phyloP scores from a whole-genome alignment of 345 rosid species.

The Murraya paniculata region DNA sequence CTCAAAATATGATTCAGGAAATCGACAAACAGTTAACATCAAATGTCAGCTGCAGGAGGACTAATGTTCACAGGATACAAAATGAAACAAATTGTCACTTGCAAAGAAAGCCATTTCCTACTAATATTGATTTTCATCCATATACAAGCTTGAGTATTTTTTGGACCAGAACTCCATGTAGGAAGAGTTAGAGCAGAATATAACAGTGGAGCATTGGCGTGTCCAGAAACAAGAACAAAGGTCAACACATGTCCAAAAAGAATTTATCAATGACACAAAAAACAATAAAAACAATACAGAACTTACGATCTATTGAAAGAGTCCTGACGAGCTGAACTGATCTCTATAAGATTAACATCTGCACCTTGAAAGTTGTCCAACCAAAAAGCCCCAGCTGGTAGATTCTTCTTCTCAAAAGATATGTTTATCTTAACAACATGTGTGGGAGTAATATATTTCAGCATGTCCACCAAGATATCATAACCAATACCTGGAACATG shows the following conservation, averaged over 20 bases:
- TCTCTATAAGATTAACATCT: slow-evolving; percentile 59
- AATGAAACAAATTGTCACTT: neutral
- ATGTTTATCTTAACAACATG: slow-evolving; percentile 88
- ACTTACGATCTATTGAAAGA: slow-evolving; percentile 77
- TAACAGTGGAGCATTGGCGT: neutral
- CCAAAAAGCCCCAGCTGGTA: slow-evolving; percentile 87
- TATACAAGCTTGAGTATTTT: neutral
- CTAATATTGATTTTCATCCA: neutral
- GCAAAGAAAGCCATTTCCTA: neutral
- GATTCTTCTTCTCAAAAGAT: slow-evolving; percentile 62
- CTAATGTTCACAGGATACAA: neutral
- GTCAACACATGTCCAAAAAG: neutral
- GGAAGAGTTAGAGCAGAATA: neutral
- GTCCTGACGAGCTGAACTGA: slow-evolving; percentile 61
- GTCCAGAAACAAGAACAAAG: neutral
- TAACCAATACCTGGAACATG: slow-evolving; percentile 74
- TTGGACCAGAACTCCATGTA: neutral
- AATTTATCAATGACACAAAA: slow-evolving; percentile 2
- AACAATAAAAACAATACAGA: neutral
- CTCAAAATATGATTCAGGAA: slow-evolving; percentile 3
- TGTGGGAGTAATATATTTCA: slow-evolving; percentile 67
- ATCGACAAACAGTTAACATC: neutral
- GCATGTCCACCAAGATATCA: slow-evolving; percentile 70
- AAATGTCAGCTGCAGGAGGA: neutral
- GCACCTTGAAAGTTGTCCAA: slow-evolving; percentile 36